Conservation (phyloP, 352 stramenopile genomes). For the Phytophthora colocasiae region DNA sequence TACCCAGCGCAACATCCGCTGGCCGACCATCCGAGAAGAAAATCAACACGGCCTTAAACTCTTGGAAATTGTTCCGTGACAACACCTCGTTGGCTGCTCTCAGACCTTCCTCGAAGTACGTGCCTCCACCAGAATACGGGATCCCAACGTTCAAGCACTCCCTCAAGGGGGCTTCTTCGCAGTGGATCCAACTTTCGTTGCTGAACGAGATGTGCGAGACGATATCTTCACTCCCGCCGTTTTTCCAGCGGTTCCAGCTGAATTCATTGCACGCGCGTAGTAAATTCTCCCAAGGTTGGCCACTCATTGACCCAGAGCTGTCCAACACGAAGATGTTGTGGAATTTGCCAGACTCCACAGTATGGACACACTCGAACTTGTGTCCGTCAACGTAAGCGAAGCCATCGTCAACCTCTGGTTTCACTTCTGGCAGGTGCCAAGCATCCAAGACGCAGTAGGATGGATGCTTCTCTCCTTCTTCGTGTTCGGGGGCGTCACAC, state of each 20-base stretch:
- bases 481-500: constrained; percentile 45
- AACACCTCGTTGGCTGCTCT: constrained; percentile 59
- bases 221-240: constrained; percentile 32
- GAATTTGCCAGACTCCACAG: constrained; percentile 28
- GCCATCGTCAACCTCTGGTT: constrained; percentile 47
- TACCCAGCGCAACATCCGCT: constrained; percentile 30
- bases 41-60: constrained; percentile 49
- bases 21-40: constrained; percentile 60
- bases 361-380: constrained; percentile 46
- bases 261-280: constrained; percentile 36
- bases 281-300: constrained; percentile 37
- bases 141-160: constrained; percentile 8
- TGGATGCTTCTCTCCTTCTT: constrained; percentile 16
- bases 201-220: constrained; percentile 50
- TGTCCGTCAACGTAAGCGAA: constrained; percentile 38
- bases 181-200: constrained; percentile 18
- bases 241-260: constrained; percentile 25
- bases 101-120: constrained; percentile 48
- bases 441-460: constrained; percentile 41
- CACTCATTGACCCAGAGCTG: constrained; percentile 48
- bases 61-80: constrained; percentile 58
- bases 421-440: constrained; percentile 48
- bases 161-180: constrained; percentile 21
- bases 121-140: constrained; percentile 47
- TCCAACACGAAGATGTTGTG: constrained; percentile 57